Base-by-base conservation (phyloP, 768 basidiomycete species). In the Cubamyces lactineus region DNA sequence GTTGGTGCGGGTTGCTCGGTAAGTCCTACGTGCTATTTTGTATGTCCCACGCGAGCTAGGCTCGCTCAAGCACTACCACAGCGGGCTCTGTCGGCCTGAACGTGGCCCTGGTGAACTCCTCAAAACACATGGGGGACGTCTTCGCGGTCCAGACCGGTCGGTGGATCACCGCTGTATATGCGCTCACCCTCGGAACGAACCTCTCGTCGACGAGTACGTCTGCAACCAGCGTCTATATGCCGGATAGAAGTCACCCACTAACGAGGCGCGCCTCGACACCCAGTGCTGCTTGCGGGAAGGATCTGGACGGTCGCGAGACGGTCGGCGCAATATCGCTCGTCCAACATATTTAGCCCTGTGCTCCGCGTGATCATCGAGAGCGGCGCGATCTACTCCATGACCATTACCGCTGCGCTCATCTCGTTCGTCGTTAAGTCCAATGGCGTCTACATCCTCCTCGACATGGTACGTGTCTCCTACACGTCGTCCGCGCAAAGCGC, bases 91-190 rank as follows among this genome's bases (percentile, higher is more conserved):
- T 57, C 51, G 66, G 55, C 28, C 66, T 23, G 65, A 67, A 69
- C 42, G 45, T 64, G 23, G 63, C 65, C 3, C 61, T 69, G 0
- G 63, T 58, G 28, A 65, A 55, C 16, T 67, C 65, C 16, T 67
- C 70, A 2, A 52, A 17, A 5, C 16, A 56, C 11, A 47, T 46
- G 0, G 55, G 63, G 1, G 63, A 67, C 11, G 69, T 78, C 16
- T 79, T 77, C 55, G 66, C 50, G 2, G 61, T 50, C 2, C 60
- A 40, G 19, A 69, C 73, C 16, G 66, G 71, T 0, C 56, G 57
- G 13, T 80, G 78, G 78, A 72, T 78, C 54, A 74, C 66, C 0
- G 61, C 75, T 4, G 76, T 75, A 52, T 78, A 72, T 63, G 59
- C 65, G 0, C 67, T 67, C 3, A 74, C 78, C 0, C 64, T 78